Base-by-base conservation (phyloP, 2,329 filamentous ascomycete genomes). In the Botrytis elliptica region DNA sequence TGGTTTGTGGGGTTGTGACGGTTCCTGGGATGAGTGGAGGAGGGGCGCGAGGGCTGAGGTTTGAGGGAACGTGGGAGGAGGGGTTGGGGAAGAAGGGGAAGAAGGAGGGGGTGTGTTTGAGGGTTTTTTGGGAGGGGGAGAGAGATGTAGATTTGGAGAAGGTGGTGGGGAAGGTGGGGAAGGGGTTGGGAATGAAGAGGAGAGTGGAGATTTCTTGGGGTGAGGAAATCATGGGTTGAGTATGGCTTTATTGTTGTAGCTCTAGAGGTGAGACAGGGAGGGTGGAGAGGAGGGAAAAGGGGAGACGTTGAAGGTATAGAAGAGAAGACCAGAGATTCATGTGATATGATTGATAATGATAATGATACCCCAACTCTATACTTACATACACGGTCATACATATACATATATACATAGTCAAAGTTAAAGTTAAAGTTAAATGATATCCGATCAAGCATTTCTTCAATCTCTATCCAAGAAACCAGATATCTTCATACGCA, bases 41-140 rank as follows among this genome's bases (percentile, higher is more conserved):
- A 3, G 46, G 16, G 38, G 18, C n/a, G 29, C 22, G 14, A 40
- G 60, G 60, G 9, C 25, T 71, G 6, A 25, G 18, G 25, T 65
- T 71, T 20, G 9, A 65, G n/a, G 60, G 33, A 12, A 14, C 3
- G 38, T 71, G 70, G 70, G 42, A 12, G 20, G n/a, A 20, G 20
- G 60, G 60, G 1, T 52, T 71, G 22, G 70, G 70, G 20, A 44
- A 55, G n/a, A 66, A 66, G 46, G 70, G 46, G 36, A 42, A 29
- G 60, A 71, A 66, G n/a, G 70, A 71, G 33, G 70, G 70, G 38
- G 38, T 64, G 18, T 42, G 60, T 40, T 63, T 63, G 60, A n/a
- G 12, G 60, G 60, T 63, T 18, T n/a, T 40, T 63, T n/a, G 60
- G 60, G 36, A n/a, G 36, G 36, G 60, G 38, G 60, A 10, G 36